Conservation (phyloP, 345 rosid species). For the Euclidium syriacum region DNA sequence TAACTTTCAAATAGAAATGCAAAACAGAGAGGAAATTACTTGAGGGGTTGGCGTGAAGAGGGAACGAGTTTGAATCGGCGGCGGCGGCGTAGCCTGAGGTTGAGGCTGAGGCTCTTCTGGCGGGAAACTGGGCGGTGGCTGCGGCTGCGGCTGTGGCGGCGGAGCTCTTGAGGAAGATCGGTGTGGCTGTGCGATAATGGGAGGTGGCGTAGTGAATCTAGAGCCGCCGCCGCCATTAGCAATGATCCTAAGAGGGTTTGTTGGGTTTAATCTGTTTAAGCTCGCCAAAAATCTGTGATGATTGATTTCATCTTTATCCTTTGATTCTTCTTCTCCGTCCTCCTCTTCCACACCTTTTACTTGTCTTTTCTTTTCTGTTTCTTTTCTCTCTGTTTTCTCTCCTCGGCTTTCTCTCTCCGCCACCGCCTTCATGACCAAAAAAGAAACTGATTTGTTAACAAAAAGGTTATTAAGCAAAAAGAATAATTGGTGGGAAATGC, state of each 20-base stretch:
- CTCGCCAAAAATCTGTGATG: slow-evolving; percentile 37
- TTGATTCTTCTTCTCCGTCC: slow-evolving; percentile 45
- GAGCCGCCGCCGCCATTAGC: slow-evolving; percentile 34
- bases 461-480: neutral
- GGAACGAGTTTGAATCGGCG: slow-evolving; percentile 51
- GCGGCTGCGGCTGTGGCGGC: slow-evolving; percentile 19
- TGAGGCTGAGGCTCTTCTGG: slow-evolving; percentile 15
- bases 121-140: slow-evolving; percentile 4
- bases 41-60: slow-evolving; percentile 77
- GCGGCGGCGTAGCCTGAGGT: no score
- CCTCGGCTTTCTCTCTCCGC: slow-evolving; percentile 39
- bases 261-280: slow-evolving; percentile 68
- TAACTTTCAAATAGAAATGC: neutral
- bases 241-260: slow-evolving; percentile 75
- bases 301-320: slow-evolving; percentile 24
- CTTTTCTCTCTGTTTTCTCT: slow-evolving; percentile 8
- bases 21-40: slow-evolving; percentile 36
- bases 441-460: neutral
- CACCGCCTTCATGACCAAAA: slow-evolving; percentile 26
- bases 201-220: slow-evolving; percentile 52
- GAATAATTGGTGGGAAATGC: neutral
- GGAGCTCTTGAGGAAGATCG: slow-evolving; percentile 14
- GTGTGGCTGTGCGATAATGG: slow-evolving; percentile 29
- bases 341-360: slow-evolving; percentile 46
- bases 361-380: slow-evolving; percentile 22